Base-by-base conservation (phyloP, 1,284 basidiomycete species). In the Malassezia brasiliensis region DNA sequence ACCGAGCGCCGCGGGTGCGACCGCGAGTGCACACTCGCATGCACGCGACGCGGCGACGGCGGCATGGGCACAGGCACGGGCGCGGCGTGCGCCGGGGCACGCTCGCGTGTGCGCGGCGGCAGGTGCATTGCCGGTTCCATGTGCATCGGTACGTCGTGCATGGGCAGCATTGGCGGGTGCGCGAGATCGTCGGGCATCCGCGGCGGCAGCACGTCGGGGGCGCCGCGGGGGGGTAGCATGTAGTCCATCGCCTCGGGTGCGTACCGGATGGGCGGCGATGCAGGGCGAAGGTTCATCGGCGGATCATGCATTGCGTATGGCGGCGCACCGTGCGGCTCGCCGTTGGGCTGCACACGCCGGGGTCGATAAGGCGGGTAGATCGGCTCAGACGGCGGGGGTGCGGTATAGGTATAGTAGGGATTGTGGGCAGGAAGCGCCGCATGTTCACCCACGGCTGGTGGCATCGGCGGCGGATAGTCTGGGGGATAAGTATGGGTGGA, bases 221-320 rank as follows among this genome's bases (percentile, higher is more conserved):
- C 17, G 34, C 34, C 34, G 28, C 17, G 47, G 6, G n/a, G 35
- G 32, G 50, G 34, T 6, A 47, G 48, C 15, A 32, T 15, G 32
- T 50, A 56, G 3, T 56, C 53, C 34, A 38, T 19, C n/a, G 53
- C 41, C 37, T 56, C 53, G n/a, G 22, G 44, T 11, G 45, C 30
- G 20, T 46, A 56, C 15, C 45, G 53, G 17, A 17, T 17, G 6
- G 53, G 40, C n/a, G 42, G 47, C 28, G 53, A 40, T 14, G 34
- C 12, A 14, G 48, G 30, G 15, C 19, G 36, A 38, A 47, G 19
- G 10, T 35, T 6, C 19, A 36, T 31, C 25, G 40, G 34, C 34
- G n/a, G 31, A 3, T 48, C 31, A 20, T n/a, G 14, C 32, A 31
- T 15, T 19, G 35, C 22, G 17, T 36, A 48, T 19, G 36, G 20